Conservation (phyloP, 148 eudicot genomes). For the Rhododendron molle region DNA sequence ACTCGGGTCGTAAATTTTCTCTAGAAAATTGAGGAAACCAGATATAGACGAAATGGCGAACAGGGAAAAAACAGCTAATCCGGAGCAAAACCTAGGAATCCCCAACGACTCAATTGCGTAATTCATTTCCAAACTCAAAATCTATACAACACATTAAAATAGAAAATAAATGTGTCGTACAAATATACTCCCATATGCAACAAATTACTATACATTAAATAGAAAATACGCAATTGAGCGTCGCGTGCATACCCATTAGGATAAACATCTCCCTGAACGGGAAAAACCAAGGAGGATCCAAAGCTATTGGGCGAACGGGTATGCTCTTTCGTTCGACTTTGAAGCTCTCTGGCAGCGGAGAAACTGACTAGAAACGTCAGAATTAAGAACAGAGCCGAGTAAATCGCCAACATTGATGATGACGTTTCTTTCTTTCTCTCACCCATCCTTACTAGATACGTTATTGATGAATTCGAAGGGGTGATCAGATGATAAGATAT, state of each 20-base stretch:
- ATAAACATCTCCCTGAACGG: conserved; percentile 7
- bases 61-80: background rate
- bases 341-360: conserved; percentile 5
- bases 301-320: background rate
- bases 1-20: background rate
- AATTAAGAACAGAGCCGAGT: background rate
- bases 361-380: background rate
- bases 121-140: background rate
- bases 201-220: background rate
- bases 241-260: background rate
- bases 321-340: background rate
- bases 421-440: conserved; percentile 1
- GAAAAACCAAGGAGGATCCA: conserved; percentile 3
- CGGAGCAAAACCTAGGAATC: background rate
- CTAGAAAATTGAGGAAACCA: background rate
- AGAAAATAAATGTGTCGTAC: no score
- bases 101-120: background rate
- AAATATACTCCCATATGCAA: no score
- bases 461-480: background rate
- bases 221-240: background rate
- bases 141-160: background rate
- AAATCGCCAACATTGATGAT: background rate
- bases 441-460: background rate
- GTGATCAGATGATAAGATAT: background rate
- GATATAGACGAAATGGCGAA: background rate